Evolutionary conservation across 495 filamentous ascomycete genomes (phyloP).

Genomic region (Hypomontagnella submonticulosa): DNA sequence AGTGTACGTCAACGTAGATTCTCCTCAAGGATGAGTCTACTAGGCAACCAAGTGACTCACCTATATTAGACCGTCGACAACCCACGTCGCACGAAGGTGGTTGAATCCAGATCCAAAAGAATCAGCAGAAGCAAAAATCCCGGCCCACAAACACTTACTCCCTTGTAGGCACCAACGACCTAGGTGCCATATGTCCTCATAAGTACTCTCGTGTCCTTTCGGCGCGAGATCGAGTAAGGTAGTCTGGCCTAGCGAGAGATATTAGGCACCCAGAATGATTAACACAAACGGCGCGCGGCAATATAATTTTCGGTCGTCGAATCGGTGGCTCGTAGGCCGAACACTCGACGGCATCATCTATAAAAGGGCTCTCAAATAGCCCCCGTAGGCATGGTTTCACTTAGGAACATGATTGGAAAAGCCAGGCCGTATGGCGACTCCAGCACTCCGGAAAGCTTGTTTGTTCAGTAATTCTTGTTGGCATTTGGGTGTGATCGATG

Average conservation of each 20-base stretch:
- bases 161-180: constrained; percentile 10
- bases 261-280: constrained; percentile 6
- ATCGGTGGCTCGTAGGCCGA: constrained; percentile 25
- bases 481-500: constrained; percentile 44
- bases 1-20: constrained; percentile 26
- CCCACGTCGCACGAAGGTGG: constrained; percentile 4
- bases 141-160: not conserved
- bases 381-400: constrained; percentile 29
- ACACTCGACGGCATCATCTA: constrained; percentile 11
- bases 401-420: constrained; percentile 16
- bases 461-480: constrained; percentile 42
- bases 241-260: not conserved
- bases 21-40: constrained; percentile 20
- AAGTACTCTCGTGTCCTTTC: too few relatives aligned
- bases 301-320: constrained; percentile 17
- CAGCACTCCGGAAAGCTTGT: constrained; percentile 27
- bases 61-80: constrained; percentile 8
- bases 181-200: constrained; percentile 7
- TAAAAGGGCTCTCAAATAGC: not conserved
- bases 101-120: not conserved
- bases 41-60: constrained; percentile 38
- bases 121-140: not conserved
- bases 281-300: not conserved
- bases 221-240: constrained; percentile 1
- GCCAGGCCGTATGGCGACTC: constrained; percentile 19